Conservation (phyloP, 257 asterid genomes). For the Verbena officinalis region DNA sequence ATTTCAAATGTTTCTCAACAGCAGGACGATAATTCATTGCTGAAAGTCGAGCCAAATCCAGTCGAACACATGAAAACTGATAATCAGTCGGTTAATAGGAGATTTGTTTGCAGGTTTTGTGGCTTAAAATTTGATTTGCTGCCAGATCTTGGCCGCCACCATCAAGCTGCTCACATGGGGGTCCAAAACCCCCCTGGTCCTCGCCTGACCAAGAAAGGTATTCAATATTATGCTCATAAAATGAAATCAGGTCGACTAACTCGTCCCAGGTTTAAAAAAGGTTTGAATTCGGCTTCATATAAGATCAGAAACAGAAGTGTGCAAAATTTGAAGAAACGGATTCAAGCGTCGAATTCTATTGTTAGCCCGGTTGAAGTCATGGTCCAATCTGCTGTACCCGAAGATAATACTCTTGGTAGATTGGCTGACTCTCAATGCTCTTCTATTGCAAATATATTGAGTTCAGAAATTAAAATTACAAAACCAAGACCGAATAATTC, state of each 20-base stretch:
- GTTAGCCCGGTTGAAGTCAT: slow-evolving; percentile 39
- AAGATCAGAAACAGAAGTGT: slow-evolving; percentile 76
- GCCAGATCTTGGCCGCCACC: slow-evolving; percentile 99
- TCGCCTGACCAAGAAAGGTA: slow-evolving; percentile 74
- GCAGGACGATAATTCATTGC: slow-evolving; percentile 37
- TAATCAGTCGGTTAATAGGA: slow-evolving; percentile 53
- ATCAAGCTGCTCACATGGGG: slow-evolving; percentile 98
- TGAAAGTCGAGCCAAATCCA: slow-evolving; percentile 37
- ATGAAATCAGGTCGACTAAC: slow-evolving; percentile 84
- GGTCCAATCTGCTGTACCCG: slow-evolving; percentile 52
- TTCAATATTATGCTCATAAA: slow-evolving; percentile 73
- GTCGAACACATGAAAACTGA: slow-evolving; percentile 43
- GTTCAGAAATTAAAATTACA: slow-evolving; percentile 76
- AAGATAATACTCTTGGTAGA: slow-evolving; percentile 62
- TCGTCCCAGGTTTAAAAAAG: slow-evolving; percentile 73
- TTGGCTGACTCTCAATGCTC: slow-evolving; percentile 88
- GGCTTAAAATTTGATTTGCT: slow-evolving; percentile 95
- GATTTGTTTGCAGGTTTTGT: slow-evolving; percentile 84
- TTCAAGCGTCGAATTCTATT: slow-evolving; percentile 55
- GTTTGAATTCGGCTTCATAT: slow-evolving; percentile 69
- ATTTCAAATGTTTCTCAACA: slow-evolving; percentile 47
- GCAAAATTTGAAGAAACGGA: slow-evolving; percentile 70
- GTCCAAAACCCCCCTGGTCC: slow-evolving; percentile 55
- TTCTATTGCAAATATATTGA: slow-evolving; percentile 71
- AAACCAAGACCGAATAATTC: slow-evolving; percentile 74